Conservation (phyloP, 257 asterid genomes). For the Fraxinus anomala region DNA sequence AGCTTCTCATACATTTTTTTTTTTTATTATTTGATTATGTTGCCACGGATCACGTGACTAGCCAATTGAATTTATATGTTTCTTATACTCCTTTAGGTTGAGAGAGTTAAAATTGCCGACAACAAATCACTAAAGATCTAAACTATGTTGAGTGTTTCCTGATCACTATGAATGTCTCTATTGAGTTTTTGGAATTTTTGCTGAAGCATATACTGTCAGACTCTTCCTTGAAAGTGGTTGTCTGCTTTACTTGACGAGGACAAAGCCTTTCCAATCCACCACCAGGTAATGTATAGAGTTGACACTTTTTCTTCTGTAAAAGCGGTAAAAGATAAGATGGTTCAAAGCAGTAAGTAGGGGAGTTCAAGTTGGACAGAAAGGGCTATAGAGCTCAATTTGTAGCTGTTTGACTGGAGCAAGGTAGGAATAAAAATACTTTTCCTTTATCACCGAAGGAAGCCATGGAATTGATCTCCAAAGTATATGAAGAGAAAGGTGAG, state of each 20-base stretch:
- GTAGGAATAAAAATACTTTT: background rate
- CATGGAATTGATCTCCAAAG: background rate
- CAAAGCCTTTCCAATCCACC: background rate
- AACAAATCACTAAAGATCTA: background rate
- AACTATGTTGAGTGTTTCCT: background rate
- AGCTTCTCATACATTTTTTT: too few species aligned
- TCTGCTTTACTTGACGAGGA: background rate
- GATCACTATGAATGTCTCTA: background rate
- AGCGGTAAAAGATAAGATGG: background rate
- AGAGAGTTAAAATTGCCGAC: too few species aligned
- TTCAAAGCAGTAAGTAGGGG: background rate
- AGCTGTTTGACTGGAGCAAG: background rate
- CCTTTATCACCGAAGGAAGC: background rate
- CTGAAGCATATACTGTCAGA: background rate
- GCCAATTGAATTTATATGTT: too few species aligned
- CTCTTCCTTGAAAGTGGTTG: background rate
- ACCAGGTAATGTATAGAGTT: background rate
- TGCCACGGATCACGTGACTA: too few species aligned
- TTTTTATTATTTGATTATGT: too few species aligned
- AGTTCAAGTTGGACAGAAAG: too few species aligned
- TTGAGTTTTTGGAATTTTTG: background rate
- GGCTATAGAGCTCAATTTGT: background rate
- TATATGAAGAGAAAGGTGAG: background rate
- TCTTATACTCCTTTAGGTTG: too few species aligned
- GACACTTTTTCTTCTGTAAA: background rate